Base-by-base conservation (phyloP, 1,284 basidiomycete species). In the Papiliotrema laurentii region DNA sequence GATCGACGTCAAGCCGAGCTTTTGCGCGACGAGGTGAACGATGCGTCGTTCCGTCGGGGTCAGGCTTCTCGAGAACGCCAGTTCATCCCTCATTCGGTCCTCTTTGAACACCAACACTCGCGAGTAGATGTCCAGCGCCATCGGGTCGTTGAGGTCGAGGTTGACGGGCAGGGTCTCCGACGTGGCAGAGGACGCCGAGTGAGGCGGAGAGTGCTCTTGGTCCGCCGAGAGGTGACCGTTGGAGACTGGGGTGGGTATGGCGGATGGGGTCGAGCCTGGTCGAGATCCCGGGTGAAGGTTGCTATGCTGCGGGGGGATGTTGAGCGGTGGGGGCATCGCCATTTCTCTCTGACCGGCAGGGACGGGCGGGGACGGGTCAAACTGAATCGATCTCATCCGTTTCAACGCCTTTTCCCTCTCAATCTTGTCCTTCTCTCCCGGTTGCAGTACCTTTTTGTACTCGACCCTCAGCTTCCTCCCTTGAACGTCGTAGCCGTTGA, bases 391-490 rank as follows among this genome's bases (percentile, higher is more conserved):
- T 60, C 91, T 85, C 93, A 99, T 97, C 50, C 94, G 82, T 63
- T 94, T 89, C 61, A 99, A 85, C 2, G 96, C 96, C 78, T 99
- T 99, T 78, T 98, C 96, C 56, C 96, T 81, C 74, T 99, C 94
- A 68, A 98, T 99, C 50, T 91, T 83, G 70, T 99, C 96, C 77
- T 99, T 99, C 75, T 99, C 96, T 40, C 96, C 94, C 1, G 92
- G 92, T 72, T 97, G 94, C 18, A 99, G 78, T 9, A 97, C 96
- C 75, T 97, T 97, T 78, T 99, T 99, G 80, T 97, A 98, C 75
- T 99, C 94, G 51, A 97, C 94, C 30, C 96, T 86, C 39, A 99
- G 80, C 75, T 97, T 98, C 63, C 94, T 87, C n/a, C 96, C 96
- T 66, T 93, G 89, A 19, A 97, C 89, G 66, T 97, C 91, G 71